Evolutionary conservation across 2,329 filamentous ascomycete genomes (phyloP), one percentile per base, ranked within the genome.

Genomic region (Venturia pyrina): DNA sequence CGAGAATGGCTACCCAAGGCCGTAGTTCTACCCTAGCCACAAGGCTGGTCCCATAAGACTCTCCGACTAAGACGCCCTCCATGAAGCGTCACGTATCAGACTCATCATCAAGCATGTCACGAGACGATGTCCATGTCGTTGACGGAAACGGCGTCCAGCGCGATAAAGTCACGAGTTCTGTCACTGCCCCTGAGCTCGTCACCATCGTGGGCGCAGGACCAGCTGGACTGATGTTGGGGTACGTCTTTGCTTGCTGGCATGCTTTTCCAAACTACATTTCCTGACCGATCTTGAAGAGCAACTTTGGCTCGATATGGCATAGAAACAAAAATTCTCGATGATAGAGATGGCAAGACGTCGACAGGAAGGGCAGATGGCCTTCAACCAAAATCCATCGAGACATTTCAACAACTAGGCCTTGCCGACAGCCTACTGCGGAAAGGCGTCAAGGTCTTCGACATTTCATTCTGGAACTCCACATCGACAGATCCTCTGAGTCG

Each of bases 301-400:
- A 82, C 84, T 68, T 78, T 91, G 41, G 83, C 83, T 21, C 82
- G 87, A 11, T 89, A 84, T 70, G 88, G 88, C 17, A 85, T 90
- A 70, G 84, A 85, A 65, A 82, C 85, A 3, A 81, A 82, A 53
- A 81, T 91, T 53, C 79, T 91, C 62, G 89, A 91, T 76, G 87
- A 91, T 72, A 79, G 88, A 68, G 79, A 83, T 40, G 84, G 88
- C 70, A 85, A 85, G 71, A 92, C 89, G 1, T 80, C 84, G 6
- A 87, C 87, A 10, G 88, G 88, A 56, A 80, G 84, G 66, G 88
- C 88, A 68, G 89, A 91, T 74, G 89, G 89, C 50, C 78, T 91
- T 64, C 89, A 91, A 72, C 89, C 89, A 56, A 91, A 91, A 76
- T 89, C 88, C 0, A 89, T 92, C 70, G 89, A 91, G 77, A 91